phyloP scores from a whole-genome alignment of 2,329 filamentous ascomycete species.

The Colletotrichum sp. region DNA sequence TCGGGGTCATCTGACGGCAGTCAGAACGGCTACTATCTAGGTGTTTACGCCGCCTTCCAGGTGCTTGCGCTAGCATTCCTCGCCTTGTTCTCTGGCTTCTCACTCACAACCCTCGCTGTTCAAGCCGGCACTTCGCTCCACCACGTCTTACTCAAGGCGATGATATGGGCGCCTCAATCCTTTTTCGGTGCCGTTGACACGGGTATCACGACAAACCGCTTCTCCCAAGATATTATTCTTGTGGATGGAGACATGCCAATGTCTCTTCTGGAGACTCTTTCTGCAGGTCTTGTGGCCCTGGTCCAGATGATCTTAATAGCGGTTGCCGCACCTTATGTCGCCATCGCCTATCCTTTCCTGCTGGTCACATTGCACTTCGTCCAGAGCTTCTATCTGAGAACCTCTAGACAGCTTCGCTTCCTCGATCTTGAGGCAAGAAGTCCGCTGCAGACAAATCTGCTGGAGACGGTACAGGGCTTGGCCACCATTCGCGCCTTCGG shows the following conservation, averaged over 20 bases:
- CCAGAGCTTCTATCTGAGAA: constrained; percentile 59
- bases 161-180: constrained; percentile 15
- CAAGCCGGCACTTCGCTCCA: neutral
- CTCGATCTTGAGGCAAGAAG: constrained; percentile 56
- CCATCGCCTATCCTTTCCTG: neutral
- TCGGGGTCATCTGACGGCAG: rapidly evolving
- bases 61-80: constrained; percentile 25
- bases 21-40: constrained; percentile 22
- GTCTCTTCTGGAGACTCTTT: constrained; percentile 1
- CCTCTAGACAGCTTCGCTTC: constrained; percentile 57
- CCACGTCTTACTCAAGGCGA: constrained; percentile 13
- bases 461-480: constrained; percentile 51
- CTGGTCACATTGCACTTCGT: constrained; percentile 30
- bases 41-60: constrained; percentile 27
- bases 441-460: constrained; percentile 54
- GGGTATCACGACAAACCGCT: constrained; percentile 5
- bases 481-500: constrained; percentile 54
- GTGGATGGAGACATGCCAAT: constrained; percentile 23
- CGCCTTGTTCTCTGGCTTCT: neutral
- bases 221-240: constrained; percentile 20
- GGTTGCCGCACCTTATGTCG: neutral
- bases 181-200: constrained; percentile 15
- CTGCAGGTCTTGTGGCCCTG: constrained; percentile 24
- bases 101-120: neutral
- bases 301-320: neutral